Base-by-base conservation (phyloP, 2,329 filamentous ascomycete species). In the Akanthomyces lecanii region DNA sequence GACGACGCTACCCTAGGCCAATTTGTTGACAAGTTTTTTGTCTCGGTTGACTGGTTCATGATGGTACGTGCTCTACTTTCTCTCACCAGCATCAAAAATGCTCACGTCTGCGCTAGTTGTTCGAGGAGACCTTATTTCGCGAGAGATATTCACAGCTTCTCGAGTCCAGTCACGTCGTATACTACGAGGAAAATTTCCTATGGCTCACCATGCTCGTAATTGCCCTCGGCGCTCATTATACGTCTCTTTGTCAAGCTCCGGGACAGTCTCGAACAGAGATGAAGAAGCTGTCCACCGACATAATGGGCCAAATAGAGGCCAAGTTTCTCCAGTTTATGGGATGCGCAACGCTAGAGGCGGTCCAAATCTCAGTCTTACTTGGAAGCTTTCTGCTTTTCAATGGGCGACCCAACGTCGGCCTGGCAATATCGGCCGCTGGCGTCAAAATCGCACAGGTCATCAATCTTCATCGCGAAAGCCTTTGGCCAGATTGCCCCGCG, bases 41-140 rank as follows among this genome's bases (percentile, higher is more conserved):
- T 53, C 38, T 57, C 63, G 4, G 59, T 64, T 18, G 63, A 64
- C 40, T 64, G 63, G 63, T 64, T 64, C 53, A 62, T 64, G 59
- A 64, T 64, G 63, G 63, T 63, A 28, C 12, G 61, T 56, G 3
- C 16, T 16, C 14, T 28, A 28, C 16, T 16, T 45, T 25, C 4
- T 40, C 33, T 6, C 5, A 0, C 5, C 23, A 33, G 12, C 2
- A 2, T 18, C n/a, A 10, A 28, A 16, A n/a, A 7, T 48, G 10
- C 23, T 52, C 18, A 57, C 44, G 18, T 18, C 28, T 6, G 8
- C 40, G 40, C 4, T 38, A 63, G 61, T 23, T 64, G 6, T 62
- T 64, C 25, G 51, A 64, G 16, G 58, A 64, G 47, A 38, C 52
- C 14, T 11, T 40, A 5, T 64, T 64, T 47, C 18, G 52, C 21